phyloP scores from a whole-genome alignment of 202 grass and related monocot genomes.

The Schoenoplectus tabernaemontani region DNA sequence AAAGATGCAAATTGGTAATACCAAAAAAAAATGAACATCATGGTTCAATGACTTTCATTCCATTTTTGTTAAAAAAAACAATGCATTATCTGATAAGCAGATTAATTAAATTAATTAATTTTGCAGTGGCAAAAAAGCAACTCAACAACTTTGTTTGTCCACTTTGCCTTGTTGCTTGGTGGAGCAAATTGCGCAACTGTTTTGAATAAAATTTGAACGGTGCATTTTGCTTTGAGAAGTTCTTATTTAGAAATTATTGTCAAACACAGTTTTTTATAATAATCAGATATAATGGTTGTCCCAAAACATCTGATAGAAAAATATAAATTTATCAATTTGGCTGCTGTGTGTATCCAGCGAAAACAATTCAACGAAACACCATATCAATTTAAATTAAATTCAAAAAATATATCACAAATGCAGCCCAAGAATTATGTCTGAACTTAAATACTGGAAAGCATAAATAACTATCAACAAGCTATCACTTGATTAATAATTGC shows the following conservation, averaged over 20 bases:
- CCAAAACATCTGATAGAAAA: too few species aligned
- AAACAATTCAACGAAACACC: too few species aligned
- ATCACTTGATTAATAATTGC: background rate
- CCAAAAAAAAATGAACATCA: background rate
- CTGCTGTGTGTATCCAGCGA: too few species aligned
- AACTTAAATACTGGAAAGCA: background rate
- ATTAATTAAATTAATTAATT: background rate
- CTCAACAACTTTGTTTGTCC: conserved; percentile 1
- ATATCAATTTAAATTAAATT: too few species aligned
- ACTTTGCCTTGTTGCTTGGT: background rate
- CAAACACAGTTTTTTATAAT: background rate
- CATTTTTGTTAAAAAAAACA: too few species aligned
- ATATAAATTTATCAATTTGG: too few species aligned
- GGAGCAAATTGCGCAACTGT: background rate
- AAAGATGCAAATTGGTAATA: background rate
- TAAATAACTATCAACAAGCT: background rate
- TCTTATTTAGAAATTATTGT: background rate
- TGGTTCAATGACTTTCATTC: background rate
- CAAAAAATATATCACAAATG: too few species aligned
- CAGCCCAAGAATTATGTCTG: too few species aligned
- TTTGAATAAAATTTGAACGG: background rate
- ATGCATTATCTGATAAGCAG: background rate
- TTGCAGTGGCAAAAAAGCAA: background rate
- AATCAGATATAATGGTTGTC: too few species aligned
- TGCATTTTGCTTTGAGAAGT: background rate